These are phyloP conservation scores for Cladochytrium tenue DNA, from an alignment of 371 early-diverging fungal species.

Conservation along the genomic window DNA sequence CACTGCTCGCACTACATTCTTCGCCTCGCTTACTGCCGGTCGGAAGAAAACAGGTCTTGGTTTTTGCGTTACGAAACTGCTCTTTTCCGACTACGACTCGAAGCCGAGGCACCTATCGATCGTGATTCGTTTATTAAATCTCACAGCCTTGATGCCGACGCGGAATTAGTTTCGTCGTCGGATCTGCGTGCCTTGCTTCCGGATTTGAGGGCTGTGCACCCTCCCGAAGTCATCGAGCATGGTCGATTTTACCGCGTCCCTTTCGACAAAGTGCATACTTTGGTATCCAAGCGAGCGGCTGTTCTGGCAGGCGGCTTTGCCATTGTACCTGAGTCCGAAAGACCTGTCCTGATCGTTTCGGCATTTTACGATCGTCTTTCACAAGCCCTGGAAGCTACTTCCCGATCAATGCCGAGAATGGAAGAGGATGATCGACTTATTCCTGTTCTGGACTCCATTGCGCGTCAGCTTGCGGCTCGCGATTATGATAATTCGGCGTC, in stretches of 20 bases:
- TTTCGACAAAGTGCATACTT: constrained; percentile 80
- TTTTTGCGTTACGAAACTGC: constrained; percentile 82
- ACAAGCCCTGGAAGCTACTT: constrained; percentile 64
- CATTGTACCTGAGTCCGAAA: constrained; percentile 78
- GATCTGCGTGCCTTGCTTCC: too few relatives aligned
- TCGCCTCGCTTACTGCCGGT: constrained; percentile 88
- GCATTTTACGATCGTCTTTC: constrained; percentile 72
- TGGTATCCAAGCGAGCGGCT: constrained; percentile 73
- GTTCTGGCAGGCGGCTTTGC: constrained; percentile 79
- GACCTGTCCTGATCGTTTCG: constrained; percentile 71
- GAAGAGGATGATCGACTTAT: constrained; percentile 91
- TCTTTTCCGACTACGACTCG: constrained; percentile 72
- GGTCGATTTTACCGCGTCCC: constrained; percentile 67
- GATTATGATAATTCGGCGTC: constrained; percentile 42
- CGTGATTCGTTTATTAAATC: constrained; percentile 47
- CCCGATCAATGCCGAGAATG: constrained; percentile 78
- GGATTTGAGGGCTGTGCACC: constrained; percentile 13
- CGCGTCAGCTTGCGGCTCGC: constrained; percentile 77
- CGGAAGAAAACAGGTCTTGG: constrained; percentile 87
- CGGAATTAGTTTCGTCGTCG: constrained; percentile 11
- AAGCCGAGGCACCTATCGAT: constrained; percentile 32
- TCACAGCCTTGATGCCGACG: constrained; percentile 34
- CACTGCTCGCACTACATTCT: constrained; percentile 91
- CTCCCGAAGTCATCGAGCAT: constrained; percentile 4
- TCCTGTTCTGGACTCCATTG: constrained; percentile 83